Percentiles rank a stretch among this genome's conserved stretches.
Evolutionary conservation across 495 filamentous ascomycete species (phyloP).

Genomic region (Chaetomidium leptoderma): DNA sequence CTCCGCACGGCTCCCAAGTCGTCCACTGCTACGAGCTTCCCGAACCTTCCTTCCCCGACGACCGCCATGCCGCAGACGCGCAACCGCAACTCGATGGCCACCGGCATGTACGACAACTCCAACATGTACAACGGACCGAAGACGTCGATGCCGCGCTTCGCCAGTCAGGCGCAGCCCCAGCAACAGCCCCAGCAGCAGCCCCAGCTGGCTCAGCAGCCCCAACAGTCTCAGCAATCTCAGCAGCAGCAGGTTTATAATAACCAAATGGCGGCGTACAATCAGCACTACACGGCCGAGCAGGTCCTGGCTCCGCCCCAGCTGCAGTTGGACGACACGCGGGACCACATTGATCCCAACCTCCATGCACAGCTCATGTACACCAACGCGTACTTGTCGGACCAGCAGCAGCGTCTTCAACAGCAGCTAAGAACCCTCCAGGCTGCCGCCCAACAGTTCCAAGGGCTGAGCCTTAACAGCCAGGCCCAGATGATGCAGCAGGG

Average conservation of each 20-base stretch:
- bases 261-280: slow-evolving; percentile 29
- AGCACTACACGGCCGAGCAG: slow-evolving; percentile 65
- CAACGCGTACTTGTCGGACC: slow-evolving; percentile 78
- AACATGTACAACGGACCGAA: slow-evolving; percentile 47
- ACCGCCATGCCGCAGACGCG: slow-evolving; percentile 29
- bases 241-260: slow-evolving; percentile 36
- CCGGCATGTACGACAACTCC: slow-evolving; percentile 45
- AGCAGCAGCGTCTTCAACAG: slow-evolving; percentile 75
- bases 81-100: slow-evolving; percentile 46
- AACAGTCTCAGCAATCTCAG: slow-evolving; percentile 25
- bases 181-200: slow-evolving; percentile 25
- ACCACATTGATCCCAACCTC: slow-evolving; percentile 73
- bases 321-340: slow-evolving; percentile 60
- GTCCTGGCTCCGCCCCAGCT: slow-evolving; percentile 79
- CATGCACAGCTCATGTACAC: slow-evolving; percentile 81
- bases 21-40: slow-evolving; percentile 58
- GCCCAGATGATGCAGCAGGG: slow-evolving; percentile 41
- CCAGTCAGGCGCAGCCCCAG: slow-evolving; percentile 19
- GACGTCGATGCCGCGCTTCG: slow-evolving; percentile 47
- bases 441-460: slow-evolving; percentile 72
- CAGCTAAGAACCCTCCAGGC: slow-evolving; percentile 55
- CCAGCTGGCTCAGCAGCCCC: no score
- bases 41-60: slow-evolving; percentile 60
- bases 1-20: slow-evolving; percentile 91
- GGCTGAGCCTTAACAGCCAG: slow-evolving; percentile 55